Base-by-base conservation (phyloP, 495 filamentous ascomycete species). In the Penicillium waksmanii region DNA sequence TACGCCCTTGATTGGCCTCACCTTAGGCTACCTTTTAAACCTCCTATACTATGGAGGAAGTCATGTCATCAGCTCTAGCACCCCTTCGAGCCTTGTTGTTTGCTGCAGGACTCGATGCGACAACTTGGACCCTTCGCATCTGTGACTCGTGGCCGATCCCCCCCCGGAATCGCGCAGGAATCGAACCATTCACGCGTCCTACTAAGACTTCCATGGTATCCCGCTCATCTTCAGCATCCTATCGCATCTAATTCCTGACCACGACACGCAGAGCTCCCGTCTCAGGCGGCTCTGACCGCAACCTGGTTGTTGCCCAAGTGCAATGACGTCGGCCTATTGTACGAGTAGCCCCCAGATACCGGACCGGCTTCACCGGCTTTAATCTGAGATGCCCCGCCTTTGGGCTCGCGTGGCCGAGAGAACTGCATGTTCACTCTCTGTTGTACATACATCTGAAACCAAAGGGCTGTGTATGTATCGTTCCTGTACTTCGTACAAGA, bases 351-450 rank as follows among this genome's bases (percentile, higher is more conserved):
- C 49, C 33, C 17, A 3, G n/a, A 12, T 48, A 44, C 42, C 31
- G 31, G 31, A 44, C 19, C 42, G 42, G 42, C 42, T 65, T 68
- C 68, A 71, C 68, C 66, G 68, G 63, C 59, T 65, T 71, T 68
- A 66, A 52, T 31, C 19, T 43, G 7, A 38, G 51, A 53, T 49
- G 49, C 63, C 56, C 65, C 60, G 52, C 63, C 60, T 53, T 54
- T 56, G 23, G 55, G 55, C 54, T 66, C 67, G 62, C 67, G 67
- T 67, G 67, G 67, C 55, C 49, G 21, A 56, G 47, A 36, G 51
- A 61, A 62, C 52, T 54, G 52, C 63, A 50, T 58, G 47, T 60
- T 49, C 43, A 53, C 55, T 58, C 52, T 62, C 64, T 64, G 66
- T 67, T 57, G 56, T 60, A 61, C 56, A 67, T 60, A 62, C 51